These are phyloP conservation scores for Clitocybe nebularis DNA, from an alignment of 1,284 basidiomycete genomes.

Conservation along the genomic window DNA sequence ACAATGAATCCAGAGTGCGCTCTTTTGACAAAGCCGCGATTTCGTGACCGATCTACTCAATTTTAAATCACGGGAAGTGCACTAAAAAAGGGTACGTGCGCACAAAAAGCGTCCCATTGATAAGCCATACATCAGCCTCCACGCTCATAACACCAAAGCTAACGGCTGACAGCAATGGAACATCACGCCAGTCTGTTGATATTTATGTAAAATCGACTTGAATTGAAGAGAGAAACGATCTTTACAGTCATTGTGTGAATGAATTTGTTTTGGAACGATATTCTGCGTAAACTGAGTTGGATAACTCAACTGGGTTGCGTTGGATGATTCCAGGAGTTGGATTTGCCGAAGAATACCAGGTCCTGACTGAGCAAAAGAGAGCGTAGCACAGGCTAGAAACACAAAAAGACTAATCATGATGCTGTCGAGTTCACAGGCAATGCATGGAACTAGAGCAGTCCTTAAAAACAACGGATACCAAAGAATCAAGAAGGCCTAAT, in stretches of 20 bases:
- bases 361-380: constrained; percentile 16
- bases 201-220: neutral
- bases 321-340: constrained; percentile 32
- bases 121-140: constrained; percentile 51
- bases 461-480: no score
- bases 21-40: constrained; percentile 26
- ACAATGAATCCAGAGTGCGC: constrained; percentile 39
- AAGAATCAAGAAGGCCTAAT: no score
- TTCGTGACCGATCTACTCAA: constrained; percentile 45
- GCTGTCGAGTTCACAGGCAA: no score
- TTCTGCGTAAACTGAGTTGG: constrained; percentile 49
- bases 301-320: constrained; percentile 41
- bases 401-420: no score
- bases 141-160: constrained; percentile 51
- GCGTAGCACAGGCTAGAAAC: no score
- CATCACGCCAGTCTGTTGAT: constrained; percentile 47
- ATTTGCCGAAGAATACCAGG: constrained; percentile 36
- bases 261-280: constrained; percentile 48
- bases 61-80: neutral
- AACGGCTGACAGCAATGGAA: constrained; percentile 45
- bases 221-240: constrained; percentile 3
- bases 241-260: constrained; percentile 56
- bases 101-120: constrained; percentile 45
- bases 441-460: no score
- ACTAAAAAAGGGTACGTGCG: neutral